Evolutionary conservation across 106 monocot species (phyloP).

Genomic region (Dioscorea dumetorum): DNA sequence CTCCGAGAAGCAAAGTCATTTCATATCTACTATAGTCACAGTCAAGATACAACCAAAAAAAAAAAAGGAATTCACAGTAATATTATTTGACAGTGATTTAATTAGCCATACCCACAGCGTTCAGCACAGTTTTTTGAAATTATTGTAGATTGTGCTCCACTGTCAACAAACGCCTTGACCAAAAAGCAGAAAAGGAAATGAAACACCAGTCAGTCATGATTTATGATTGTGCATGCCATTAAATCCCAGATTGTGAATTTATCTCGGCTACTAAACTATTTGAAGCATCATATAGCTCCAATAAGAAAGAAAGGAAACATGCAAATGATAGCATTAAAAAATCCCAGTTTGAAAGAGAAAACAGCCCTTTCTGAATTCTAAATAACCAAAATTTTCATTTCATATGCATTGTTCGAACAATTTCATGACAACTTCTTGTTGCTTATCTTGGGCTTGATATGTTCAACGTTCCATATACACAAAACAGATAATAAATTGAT

Average conservation of each 20-base stretch:
- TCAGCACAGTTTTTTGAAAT: conserved; percentile 98
- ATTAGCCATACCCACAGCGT: conserved; percentile 78
- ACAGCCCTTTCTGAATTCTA: too few species aligned
- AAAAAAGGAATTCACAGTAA: background rate
- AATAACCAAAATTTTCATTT: too few species aligned
- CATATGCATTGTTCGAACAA: too few species aligned
- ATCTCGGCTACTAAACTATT: too few species aligned
- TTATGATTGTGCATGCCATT: too few species aligned
- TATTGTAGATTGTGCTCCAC: conserved; percentile 96
- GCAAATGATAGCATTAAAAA: background rate
- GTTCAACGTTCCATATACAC: background rate
- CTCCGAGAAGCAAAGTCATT: too few species aligned
- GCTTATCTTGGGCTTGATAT: too few species aligned
- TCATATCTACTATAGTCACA: too few species aligned
- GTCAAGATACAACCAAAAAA: background rate
- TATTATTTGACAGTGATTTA: background rate
- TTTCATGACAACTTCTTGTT: too few species aligned
- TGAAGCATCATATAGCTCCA: too few species aligned
- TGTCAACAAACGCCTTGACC: conserved; percentile 92
- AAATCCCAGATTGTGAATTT: too few species aligned
- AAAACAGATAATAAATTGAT: conserved; percentile 1
- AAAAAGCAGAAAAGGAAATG: background rate
- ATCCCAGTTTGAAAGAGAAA: too few species aligned
- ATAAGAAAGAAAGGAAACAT: background rate
- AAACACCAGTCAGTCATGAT: background rate